Conservation (phyloP, 495 filamentous ascomycete species). For the Parmelia sp. region DNA sequence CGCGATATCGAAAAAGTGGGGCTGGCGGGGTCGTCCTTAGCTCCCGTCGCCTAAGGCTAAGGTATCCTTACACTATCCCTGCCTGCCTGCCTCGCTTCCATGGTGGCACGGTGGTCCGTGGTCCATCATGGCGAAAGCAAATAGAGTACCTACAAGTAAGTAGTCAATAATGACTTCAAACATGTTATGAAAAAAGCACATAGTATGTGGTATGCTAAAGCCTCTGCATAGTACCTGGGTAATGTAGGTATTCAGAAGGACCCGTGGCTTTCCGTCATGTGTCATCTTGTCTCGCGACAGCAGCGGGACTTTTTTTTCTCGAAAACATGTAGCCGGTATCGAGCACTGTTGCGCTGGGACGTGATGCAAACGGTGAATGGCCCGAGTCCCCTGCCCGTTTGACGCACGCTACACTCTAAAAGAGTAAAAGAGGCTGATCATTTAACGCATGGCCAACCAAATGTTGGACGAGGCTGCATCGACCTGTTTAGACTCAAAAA, state of each 20-base stretch:
- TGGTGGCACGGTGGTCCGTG: too few relatives aligned
- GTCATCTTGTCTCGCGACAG: neutral
- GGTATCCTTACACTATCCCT: neutral
- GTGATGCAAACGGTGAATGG: neutral
- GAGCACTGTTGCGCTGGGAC: slow-evolving; percentile 2
- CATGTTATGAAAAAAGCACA: neutral
- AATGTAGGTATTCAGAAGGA: neutral
- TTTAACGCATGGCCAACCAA: slow-evolving; percentile 10
- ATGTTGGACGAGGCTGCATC: neutral
- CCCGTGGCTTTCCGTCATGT: too few relatives aligned
- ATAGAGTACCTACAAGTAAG: neutral
- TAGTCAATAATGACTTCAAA: neutral
- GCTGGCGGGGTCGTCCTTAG: slow-evolving; percentile 6
- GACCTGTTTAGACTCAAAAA: slow-evolving; percentile 12
- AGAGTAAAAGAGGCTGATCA: neutral
- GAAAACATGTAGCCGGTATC: neutral
- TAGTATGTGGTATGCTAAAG: neutral
- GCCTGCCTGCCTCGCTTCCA: neutral
- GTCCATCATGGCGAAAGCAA: neutral
- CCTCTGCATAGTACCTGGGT: neutral
- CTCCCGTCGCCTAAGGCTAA: neutral
- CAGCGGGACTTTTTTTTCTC: neutral
- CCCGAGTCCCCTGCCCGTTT: slow-evolving; percentile 3
- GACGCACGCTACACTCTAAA: slow-evolving; percentile 10
- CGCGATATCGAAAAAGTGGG: slow-evolving; percentile 5